Base-by-base conservation (phyloP, 2,329 filamentous ascomycete genomes). In the Simplicillium sp. region DNA sequence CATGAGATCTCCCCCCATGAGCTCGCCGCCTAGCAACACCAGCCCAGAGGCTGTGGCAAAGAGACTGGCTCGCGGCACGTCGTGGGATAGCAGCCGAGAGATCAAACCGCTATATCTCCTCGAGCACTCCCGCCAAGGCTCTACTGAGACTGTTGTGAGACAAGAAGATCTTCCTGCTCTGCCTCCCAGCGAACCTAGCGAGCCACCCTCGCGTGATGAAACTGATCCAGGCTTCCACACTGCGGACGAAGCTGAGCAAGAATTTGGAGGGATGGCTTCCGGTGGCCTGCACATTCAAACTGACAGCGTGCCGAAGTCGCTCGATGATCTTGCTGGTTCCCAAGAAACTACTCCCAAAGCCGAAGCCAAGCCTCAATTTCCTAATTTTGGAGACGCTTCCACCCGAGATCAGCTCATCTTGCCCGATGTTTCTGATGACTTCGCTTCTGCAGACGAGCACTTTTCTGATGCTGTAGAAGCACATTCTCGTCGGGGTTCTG, bases 41-140 rank as follows among this genome's bases (percentile, higher is more conserved):
- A 47, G 54, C 1, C 54, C 56, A 37, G 65, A 70, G 11, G 47
- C 53, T 12, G 45, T 55, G 14, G 53, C 58, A 12, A 68, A 63
- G 49, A 58, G 61, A 38, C 55, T 61, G 34, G 53, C 67, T 16
- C 68, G 77, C 5, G 75, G 75, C 11, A 77, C 65, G 11, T 80
- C 75, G 1, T 81, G 77, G 77, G 77, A 80, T 35, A 75, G 63
- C 47, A 72, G 71, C 14, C 75, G 75, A 41, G 87, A 92, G 54
- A 82, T 89, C 52, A 81, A 84, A 49, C 89, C 89, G 0, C 65
- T 96, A 8, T 90, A 85, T 60, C 78, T 95, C 16, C 77, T 94
- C 7, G 85, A 94, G 58, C 79, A 66, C 47, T 66, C 65, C 3
- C 64, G 68, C 8, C 62, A 66, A 34, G 59, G 59, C 34, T 53